A percentile compares a stretch with the other conserved stretches of the same genome.
These are phyloP conservation scores for Pyrenophora seminiperda DNA, from an alignment of 2,329 filamentous ascomycete species.

Conservation along the genomic window DNA sequence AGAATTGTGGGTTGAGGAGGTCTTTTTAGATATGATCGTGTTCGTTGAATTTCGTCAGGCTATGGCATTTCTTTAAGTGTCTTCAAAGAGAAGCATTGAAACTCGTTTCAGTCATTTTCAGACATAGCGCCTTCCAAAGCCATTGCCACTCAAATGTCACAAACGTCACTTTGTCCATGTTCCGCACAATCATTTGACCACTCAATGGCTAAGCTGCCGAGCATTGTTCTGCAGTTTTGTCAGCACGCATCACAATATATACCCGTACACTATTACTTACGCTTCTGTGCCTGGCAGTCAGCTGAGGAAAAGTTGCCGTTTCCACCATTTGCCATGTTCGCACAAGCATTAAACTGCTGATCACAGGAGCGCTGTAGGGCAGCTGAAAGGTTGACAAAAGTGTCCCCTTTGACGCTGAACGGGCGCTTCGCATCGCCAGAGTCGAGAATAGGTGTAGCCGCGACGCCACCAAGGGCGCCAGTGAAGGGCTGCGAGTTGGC, in stretches of 20 bases:
- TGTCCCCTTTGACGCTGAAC: slow-evolving; percentile 38
- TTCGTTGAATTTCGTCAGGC: too few relatives aligned
- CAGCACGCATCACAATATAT: background rate
- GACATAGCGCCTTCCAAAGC: too few relatives aligned
- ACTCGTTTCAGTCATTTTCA: too few relatives aligned
- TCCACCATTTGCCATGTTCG: slow-evolving; percentile 62
- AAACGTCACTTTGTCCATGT: background rate
- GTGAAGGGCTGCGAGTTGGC: slow-evolving; percentile 47
- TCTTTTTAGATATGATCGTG: too few relatives aligned
- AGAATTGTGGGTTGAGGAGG: too few relatives aligned
- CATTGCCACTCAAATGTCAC: background rate
- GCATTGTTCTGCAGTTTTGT: slow-evolving; percentile 6
- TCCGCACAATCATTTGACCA: background rate
- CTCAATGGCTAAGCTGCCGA: background rate
- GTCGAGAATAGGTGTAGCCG: slow-evolving; percentile 58
- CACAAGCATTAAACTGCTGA: slow-evolving; percentile 66
- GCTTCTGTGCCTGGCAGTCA: slow-evolving; percentile 64
- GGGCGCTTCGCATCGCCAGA: slow-evolving; percentile 56
- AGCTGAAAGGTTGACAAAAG: slow-evolving; percentile 60
- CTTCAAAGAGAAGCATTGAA: too few relatives aligned
- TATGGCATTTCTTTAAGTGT: too few relatives aligned
- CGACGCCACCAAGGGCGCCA: slow-evolving; percentile 58
- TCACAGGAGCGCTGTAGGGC: slow-evolving; percentile 67
- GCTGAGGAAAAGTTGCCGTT: slow-evolving; percentile 48
- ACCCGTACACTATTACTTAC: slow-evolving; percentile 16